Conservation (phyloP, 352 stramenopile species). For the Pythium folliculosum region DNA sequence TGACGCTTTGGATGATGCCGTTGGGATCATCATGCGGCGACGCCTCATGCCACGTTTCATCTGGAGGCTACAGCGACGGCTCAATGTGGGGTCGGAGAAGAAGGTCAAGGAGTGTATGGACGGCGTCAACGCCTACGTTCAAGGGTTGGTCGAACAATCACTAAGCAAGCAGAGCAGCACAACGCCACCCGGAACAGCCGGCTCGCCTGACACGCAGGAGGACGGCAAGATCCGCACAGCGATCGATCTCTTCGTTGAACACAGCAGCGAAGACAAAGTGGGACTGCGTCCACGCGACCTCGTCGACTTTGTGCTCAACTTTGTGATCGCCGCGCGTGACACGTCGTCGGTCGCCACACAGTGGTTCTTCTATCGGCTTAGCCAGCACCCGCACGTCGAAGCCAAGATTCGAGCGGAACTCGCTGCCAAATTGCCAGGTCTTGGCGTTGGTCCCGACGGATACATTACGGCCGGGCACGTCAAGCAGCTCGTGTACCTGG, state of each 20-base stretch:
- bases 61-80: not conserved
- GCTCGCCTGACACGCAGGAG: not conserved
- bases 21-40: not conserved
- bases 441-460: not conserved
- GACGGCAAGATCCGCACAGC: not conserved
- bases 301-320: not conserved
- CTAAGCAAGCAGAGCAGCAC: not conserved
- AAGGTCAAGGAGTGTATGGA: not conserved
- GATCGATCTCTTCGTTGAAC: not conserved
- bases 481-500: not conserved
- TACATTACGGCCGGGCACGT: not conserved
- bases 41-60: not conserved
- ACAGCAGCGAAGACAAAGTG: not conserved
- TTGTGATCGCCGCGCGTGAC: not conserved
- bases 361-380: not conserved
- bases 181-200: not conserved
- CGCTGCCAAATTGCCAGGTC: not conserved
- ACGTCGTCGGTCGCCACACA: not conserved
- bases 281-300: not conserved
- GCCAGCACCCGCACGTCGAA: not conserved
- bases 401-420: not conserved
- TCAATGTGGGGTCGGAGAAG: not conserved
- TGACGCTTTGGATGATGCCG: not conserved
- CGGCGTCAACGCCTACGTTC: not conserved
- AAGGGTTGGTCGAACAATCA: not conserved